Evolutionary conservation across 2,329 filamentous ascomycete species (phyloP).

Genomic region (Curvularia spicifera): DNA sequence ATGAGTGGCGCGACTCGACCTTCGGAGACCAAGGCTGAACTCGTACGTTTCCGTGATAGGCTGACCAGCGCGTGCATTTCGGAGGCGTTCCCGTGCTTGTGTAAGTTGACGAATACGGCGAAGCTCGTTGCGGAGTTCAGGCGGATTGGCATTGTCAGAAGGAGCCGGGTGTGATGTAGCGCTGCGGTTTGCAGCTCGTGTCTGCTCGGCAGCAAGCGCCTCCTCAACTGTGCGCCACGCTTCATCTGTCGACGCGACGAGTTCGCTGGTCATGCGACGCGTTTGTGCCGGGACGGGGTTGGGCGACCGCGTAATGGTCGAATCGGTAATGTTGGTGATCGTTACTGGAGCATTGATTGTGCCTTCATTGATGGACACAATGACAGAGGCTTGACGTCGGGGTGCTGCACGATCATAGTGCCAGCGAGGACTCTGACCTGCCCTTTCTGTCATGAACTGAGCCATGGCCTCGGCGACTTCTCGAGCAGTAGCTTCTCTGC

Average conservation of each 20-base stretch:
- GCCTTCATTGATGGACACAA: conserved; percentile 44
- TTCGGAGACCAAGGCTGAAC: conserved; percentile 34
- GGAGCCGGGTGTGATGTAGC: conserved; percentile 18
- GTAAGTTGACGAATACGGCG: conserved; percentile 47
- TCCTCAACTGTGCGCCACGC: conserved; percentile 59
- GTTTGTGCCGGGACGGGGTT: conserved; percentile 42
- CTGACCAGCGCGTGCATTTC: conserved; percentile 40
- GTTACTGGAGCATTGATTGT: conserved; percentile 31
- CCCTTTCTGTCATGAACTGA: conserved; percentile 32
- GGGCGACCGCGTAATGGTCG: conserved; percentile 40
- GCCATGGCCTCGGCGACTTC: conserved; percentile 31
- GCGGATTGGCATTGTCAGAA: conserved; percentile 30
- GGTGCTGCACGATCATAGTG: conserved; percentile 36
- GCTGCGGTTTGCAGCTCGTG: conserved; percentile 28
- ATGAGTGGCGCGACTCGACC: conserved; percentile 32
- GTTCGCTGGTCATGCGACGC: conserved; percentile 38
- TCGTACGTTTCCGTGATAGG: conserved; percentile 34
- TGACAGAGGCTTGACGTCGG: conserved; percentile 50
- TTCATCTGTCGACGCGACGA: conserved; percentile 47
- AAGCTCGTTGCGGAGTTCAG: conserved; percentile 43
- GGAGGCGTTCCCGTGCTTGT: conserved; percentile 47
- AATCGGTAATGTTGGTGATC: conserved; percentile 39
- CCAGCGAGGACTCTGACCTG: conserved; percentile 21
- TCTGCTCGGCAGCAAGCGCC: conserved; percentile 51
- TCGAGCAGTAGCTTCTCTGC: conserved; percentile 27